Conservation (phyloP, 768 basidiomycete species). For the Xerocomus potaroensis region DNA sequence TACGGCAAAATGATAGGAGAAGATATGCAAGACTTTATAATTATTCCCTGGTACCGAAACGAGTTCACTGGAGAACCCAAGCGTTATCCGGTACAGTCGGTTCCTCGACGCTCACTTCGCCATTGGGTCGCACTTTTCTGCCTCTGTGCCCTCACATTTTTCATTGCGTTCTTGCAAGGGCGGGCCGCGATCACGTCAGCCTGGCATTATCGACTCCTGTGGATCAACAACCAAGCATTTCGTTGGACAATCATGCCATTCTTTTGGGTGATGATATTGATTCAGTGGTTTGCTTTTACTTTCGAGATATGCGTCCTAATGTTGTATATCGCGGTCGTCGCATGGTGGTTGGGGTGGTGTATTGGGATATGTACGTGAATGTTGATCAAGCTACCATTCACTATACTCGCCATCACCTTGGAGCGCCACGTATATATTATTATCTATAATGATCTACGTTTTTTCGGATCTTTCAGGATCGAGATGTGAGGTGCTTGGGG, state of each 20-base stretch:
- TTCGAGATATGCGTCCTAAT: constrained; percentile 55
- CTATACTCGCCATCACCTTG: not conserved
- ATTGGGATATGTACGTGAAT: constrained; percentile 44
- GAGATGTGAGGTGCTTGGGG: not conserved
- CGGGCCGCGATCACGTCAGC: constrained; percentile 56
- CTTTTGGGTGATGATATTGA: constrained; percentile 58
- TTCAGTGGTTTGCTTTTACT: constrained; percentile 65
- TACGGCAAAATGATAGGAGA: constrained; percentile 81
- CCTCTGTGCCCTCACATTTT: constrained; percentile 47
- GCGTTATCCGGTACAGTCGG: constrained; percentile 51
- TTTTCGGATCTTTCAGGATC: not conserved
- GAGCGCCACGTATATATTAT: constrained; percentile 7
- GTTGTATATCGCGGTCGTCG: constrained; percentile 52
- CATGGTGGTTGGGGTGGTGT: constrained; percentile 78
- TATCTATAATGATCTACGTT: constrained; percentile 5
- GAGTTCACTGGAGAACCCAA: constrained; percentile 78
- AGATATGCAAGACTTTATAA: constrained; percentile 75
- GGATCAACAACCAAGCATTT: constrained; percentile 57
- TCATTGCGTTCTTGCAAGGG: constrained; percentile 49
- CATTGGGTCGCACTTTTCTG: constrained; percentile 64
- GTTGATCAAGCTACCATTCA: not conserved
- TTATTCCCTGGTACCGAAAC: constrained; percentile 78
- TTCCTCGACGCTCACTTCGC: constrained; percentile 60
- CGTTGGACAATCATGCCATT: constrained; percentile 61
- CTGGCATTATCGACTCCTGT: constrained; percentile 49